Evolutionary conservation across 805 yeast genomes (phyloP), one percentile per base, ranked within the genome.

Genomic region (Cyberlindnera suaveolens): DNA sequence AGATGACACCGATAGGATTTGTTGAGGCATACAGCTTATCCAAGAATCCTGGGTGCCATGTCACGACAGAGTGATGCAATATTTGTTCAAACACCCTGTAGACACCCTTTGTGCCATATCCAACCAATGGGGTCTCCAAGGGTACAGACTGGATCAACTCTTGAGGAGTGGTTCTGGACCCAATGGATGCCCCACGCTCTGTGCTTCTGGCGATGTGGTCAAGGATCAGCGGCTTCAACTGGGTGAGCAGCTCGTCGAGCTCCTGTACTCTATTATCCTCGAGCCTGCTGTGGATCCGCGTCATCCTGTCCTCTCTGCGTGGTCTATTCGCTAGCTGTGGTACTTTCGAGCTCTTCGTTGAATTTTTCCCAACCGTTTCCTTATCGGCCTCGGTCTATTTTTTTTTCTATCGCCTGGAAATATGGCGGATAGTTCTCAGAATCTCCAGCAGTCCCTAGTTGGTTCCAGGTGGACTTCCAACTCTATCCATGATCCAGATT

Each of bases 21-120:
- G 86, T 85, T n/a, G 86, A 77, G 0, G 95, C 95, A 52, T 86
- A 86, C 43, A 86, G 66, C 61, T 86, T 86, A 58, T 87, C 96
- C 66, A 86, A 63, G 56, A 86, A 86, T 1, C 95, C 95, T 0
- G 86, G 82, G 57, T 83, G 84, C 95, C 95, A 87, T 0, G 95
- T 87, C 41, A 81, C 85, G 34, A 84, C 87, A 0, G 91, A 82
- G 53, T 80, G 74, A 39, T 74, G 63, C 48, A 86, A 64, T 1
- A 86, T 74, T 36, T 69, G 60, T 46, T 83, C 80, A 41, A 83
- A 72, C 3, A 74, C 66, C 2, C 56, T 57, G 33, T 75, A 58
- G 5, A 85, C 68, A 6, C 74, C 75, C 27, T 67, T 62, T 4
- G 61, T 47, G 1, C 71, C 68, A 34, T 66, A 65, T 9, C 74